Base-by-base conservation (phyloP, 2,329 filamentous ascomycete genomes). In the Fusarium odoratissimum region DNA sequence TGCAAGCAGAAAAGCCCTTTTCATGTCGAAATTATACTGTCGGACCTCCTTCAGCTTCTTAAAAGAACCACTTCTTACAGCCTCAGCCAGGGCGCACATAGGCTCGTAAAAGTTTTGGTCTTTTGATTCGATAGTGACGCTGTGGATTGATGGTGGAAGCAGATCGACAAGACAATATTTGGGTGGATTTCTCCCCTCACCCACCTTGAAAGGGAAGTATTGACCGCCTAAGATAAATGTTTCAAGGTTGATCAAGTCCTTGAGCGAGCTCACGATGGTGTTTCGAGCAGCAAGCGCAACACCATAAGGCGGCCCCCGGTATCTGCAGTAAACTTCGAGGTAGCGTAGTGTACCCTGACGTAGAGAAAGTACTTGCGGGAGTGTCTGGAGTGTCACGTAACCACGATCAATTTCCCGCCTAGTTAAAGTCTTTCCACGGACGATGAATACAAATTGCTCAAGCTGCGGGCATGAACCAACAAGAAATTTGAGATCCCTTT, bases 381-480 rank as follows among this genome's bases (percentile, higher is more conserved):
- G 21, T 8, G 21, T n/a, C 21, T 40, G 21, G 38, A 13, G 38
- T n/a, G 12, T 8, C 19, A n/a, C 38, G 21, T 5, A 13, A 40
- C 21, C 38, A 9, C 6, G 11, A 21, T 40, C 19, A 0, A 4
- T 2, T 2, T 8, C 1, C 10, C 19, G 30, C 3, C 19, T 12
- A 21, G 17, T 19, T 21, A 40, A 21, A 21, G 19, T 19, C 17
- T 21, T 40, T 40, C 17, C 37, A 40, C 21, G 11, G 6, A 40
- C 2, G 35, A 8, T 25, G 8, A 10, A 21, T 16, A 25, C 3
- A 9, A 51, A 51, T 21, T 12, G 25, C 25, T 25, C 48, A 25
- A 52, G 48, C 9, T 16, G 23, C 25, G 31, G 1, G 48, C 48
- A 51, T 11, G 12, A 14, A 6, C 12, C 38, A 40, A 40, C 11